Evolutionary conservation across 768 basidiomycete genomes (phyloP), one percentile per base, ranked within the genome.

Genomic region (Omphalotus guepiniiformis): DNA sequence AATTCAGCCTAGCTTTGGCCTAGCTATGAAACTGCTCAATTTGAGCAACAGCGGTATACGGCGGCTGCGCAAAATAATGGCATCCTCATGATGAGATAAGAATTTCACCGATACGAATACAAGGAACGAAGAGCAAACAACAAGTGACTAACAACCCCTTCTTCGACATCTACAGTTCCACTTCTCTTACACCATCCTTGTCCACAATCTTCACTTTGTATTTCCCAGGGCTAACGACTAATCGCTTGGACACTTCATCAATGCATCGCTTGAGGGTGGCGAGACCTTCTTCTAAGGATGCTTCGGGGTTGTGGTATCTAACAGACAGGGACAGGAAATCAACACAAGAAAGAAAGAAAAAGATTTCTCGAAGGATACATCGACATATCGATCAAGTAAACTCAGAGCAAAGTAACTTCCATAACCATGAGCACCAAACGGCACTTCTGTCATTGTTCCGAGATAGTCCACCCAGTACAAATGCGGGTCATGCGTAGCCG

Each of bases 381-480:
- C n/a, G n/a, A 61, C 79, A 30, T 48, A 90, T 89, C 89, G 76
- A 62, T 99, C 96, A 46, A 98, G 75, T 62, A 95, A 87, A 79
- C 86, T 83, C 55, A 97, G 68, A 8, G 83, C 85, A 65, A 98
- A 96, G 69, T 93, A 96, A 47, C 85, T 78, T 36, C 93, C 96
- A 62, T 97, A 93, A 2, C 96, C 96, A 60, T 98, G 95, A 1
- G 93, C 93, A 13, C 83, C 93, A 62, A 93, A 99, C 0, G 93
- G 93, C 11, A 96, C 87, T 47, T 83, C 79, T 3, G 84, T 79
- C 60, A 88, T 76, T 4, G 96, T 95, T 21, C 96, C 96, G 26
- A 96, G 76, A 65, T 95, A 93, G 71, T 99, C 96, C 50, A 97
- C 75, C 93, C 94, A 98, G 72, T 94, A 96, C 11, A 95, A 74